Conservation (phyloP, 176 grass and related monocot genomes). For the Triticum turgidum region DNA sequence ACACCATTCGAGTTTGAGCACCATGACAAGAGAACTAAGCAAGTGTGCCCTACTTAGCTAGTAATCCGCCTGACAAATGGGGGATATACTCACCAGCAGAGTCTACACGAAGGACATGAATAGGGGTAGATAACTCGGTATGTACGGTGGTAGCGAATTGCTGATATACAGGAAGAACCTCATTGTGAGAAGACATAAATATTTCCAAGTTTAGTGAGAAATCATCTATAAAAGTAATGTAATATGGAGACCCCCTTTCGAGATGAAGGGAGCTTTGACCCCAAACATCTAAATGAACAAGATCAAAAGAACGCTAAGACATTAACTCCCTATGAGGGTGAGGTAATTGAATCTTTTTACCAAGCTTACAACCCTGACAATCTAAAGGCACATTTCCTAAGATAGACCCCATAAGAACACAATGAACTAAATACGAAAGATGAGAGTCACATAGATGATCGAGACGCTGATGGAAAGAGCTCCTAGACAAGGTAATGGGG, state of each 20-base stretch:
- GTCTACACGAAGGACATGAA: no score
- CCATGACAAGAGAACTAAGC: not conserved
- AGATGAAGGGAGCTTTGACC: not conserved
- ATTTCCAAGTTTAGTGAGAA: not conserved
- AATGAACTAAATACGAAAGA: not conserved
- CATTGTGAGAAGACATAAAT: not conserved
- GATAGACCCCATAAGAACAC: not conserved
- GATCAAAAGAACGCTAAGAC: not conserved
- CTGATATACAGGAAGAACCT: not conserved
- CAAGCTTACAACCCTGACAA: not conserved
- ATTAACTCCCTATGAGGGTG: not conserved
- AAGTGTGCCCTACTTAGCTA: not conserved
- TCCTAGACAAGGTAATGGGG: not conserved
- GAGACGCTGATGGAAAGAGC: not conserved
- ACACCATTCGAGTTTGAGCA: not conserved
- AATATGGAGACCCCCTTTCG: not conserved
- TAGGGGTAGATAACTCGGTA: no score
- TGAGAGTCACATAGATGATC: not conserved
- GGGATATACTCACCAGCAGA: not conserved
- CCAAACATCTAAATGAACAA: not conserved
- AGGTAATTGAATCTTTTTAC: not conserved
- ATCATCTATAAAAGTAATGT: not conserved
- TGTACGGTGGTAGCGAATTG: no score
- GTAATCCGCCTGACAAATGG: not conserved
- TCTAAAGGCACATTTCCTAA: not conserved